phyloP scores from a whole-genome alignment of 2,329 filamentous ascomycete species.

The Cryphonectria parasitica region DNA sequence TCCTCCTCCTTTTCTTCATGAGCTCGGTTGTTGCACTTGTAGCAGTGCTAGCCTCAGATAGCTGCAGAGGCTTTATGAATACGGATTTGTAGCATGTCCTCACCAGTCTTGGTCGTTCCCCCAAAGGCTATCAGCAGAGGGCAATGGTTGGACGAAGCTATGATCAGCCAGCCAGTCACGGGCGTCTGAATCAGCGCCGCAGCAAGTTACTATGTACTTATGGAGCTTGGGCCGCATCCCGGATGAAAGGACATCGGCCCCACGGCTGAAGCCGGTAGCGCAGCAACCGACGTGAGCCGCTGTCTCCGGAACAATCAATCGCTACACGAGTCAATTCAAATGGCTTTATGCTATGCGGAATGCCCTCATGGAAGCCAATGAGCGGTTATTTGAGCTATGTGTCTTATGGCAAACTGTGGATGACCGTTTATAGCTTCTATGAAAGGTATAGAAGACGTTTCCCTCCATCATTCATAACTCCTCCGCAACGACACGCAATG shows the following conservation, averaged over 20 bases:
- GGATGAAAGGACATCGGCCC: slow-evolving; percentile 26
- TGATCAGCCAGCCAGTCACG: slow-evolving; percentile 20
- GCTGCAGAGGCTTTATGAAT: background rate
- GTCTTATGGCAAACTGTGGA: background rate
- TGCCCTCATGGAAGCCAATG: background rate
- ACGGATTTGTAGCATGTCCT: background rate
- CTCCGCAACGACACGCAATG: background rate
- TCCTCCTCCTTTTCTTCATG: background rate
- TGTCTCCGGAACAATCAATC: slow-evolving; percentile 7
- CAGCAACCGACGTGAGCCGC: slow-evolving; percentile 17
- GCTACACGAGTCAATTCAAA: background rate
- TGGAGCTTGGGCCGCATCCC: slow-evolving; percentile 18
- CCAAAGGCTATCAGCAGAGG: background rate
- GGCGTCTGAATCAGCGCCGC: slow-evolving; percentile 23
- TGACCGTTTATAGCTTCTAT: background rate
- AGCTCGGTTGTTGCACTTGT: background rate
- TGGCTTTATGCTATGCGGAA: background rate
- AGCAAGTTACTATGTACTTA: background rate
- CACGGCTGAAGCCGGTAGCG: slow-evolving; percentile 16
- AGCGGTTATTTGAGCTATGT: background rate
- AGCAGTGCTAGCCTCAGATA: background rate
- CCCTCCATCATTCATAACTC: background rate
- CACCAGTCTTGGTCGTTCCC: background rate
- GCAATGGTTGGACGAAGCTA: slow-evolving; percentile 13
- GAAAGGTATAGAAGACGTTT: background rate